phyloP scores from a whole-genome alignment of 345 rosid species.

The Ceriops tagal region DNA sequence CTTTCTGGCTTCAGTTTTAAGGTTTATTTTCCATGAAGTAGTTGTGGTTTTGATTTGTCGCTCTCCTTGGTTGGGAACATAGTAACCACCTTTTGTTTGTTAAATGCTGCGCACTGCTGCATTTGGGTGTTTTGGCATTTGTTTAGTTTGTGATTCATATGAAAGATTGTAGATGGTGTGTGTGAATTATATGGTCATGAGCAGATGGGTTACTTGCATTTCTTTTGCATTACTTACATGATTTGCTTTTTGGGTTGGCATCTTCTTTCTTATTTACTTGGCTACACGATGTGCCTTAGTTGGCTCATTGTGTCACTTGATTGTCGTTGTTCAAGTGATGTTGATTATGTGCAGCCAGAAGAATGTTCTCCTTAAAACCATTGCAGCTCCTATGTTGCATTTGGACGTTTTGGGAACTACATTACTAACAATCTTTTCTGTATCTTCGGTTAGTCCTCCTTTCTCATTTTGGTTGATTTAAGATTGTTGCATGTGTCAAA shows the following conservation, averaged over 20 bases:
- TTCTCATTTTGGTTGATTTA: not conserved
- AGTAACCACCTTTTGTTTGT: too few relatives aligned
- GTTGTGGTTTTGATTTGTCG: too few relatives aligned
- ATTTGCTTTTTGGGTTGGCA: not conserved
- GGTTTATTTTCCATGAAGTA: too few relatives aligned
- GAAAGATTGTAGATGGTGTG: too few relatives aligned
- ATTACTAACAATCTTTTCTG: not conserved
- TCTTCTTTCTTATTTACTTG: not conserved
- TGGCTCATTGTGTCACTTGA: not conserved
- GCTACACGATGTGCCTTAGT: slow-evolving; percentile 20
- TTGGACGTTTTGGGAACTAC: slow-evolving; percentile 82
- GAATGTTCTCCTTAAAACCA: slow-evolving; percentile 67
- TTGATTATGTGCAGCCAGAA: slow-evolving; percentile 47
- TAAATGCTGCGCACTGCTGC: too few relatives aligned
- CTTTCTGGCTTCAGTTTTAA: too few relatives aligned
- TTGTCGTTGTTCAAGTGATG: slow-evolving; percentile 12
- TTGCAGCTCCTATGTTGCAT: slow-evolving; percentile 39
- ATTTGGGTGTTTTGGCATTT: too few relatives aligned
- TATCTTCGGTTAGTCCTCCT: not conserved
- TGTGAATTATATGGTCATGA: too few relatives aligned
- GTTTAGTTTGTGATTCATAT: too few relatives aligned
- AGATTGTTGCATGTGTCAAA: too few relatives aligned
- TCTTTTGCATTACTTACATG: not conserved
- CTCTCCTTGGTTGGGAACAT: too few relatives aligned
- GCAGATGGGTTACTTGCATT: too few relatives aligned